Conservation (phyloP, 208 protist genomes). For the Crithidia expoeki region DNA sequence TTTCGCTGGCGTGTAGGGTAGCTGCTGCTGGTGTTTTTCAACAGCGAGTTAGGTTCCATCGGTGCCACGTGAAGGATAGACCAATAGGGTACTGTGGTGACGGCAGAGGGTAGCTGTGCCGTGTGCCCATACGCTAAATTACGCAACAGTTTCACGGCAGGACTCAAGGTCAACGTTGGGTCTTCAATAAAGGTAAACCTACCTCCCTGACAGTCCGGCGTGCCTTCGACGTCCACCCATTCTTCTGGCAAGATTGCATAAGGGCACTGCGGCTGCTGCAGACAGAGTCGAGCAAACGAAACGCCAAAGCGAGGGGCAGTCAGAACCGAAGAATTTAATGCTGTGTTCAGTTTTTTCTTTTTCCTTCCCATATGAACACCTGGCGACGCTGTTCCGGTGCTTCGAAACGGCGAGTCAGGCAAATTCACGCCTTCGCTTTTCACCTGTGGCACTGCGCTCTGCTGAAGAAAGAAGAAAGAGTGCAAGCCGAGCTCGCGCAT, state of each 20-base stretch:
- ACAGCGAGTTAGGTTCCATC: neutral
- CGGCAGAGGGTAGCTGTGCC: neutral
- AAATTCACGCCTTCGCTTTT: neutral
- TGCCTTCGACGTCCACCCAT: slow-evolving; percentile 17
- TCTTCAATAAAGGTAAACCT: slow-evolving; percentile 28
- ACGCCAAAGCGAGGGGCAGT: slow-evolving; percentile 13
- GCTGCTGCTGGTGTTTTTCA: neutral
- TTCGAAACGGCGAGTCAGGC: neutral
- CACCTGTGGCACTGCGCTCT: neutral
- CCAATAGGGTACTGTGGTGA: slow-evolving; percentile 30
- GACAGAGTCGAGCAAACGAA: slow-evolving; percentile 23
- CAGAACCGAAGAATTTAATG: slow-evolving; percentile 13
- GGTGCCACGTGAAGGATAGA: slow-evolving; percentile 23
- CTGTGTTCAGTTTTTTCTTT: no score
- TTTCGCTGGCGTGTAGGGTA: neutral
- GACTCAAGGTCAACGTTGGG: slow-evolving; percentile 20
- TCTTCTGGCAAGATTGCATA: slow-evolving; percentile 25
- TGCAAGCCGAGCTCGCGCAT: slow-evolving; percentile 28
- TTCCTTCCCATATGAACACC: neutral
- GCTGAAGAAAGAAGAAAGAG: slow-evolving; percentile 37
- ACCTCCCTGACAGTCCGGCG: slow-evolving; percentile 6
- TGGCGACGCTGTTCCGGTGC: no score
- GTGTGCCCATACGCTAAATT: neutral
- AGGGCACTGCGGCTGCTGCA: slow-evolving; percentile 27
- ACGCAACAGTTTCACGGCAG: neutral